phyloP scores from a whole-genome alignment of 2,329 filamentous ascomycete genomes.

The Dissoconium aciculare region DNA sequence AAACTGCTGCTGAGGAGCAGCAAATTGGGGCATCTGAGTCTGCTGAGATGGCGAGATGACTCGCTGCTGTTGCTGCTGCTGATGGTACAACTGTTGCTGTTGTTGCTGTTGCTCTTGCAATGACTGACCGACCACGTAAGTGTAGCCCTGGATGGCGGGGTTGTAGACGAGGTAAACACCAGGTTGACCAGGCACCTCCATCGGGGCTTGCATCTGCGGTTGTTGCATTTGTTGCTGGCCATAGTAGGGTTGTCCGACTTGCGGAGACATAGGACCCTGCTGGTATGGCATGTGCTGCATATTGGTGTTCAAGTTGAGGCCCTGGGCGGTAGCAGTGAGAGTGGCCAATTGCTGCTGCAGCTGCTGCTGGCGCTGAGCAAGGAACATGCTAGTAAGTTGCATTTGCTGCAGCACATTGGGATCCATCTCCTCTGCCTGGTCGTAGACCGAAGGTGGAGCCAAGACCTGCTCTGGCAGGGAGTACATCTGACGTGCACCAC shows the following conservation, averaged over 20 bases:
- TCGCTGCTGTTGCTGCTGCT: conserved; percentile 15
- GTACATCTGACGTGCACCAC: conserved; percentile 45
- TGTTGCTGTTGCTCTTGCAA: conserved; percentile 35
- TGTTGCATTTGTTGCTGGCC: conserved; percentile 55
- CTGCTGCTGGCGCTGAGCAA: conserved; percentile 87
- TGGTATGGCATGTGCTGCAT: conserved; percentile 10
- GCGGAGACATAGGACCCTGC: conserved; percentile 31
- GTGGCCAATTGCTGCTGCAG: conserved; percentile 83
- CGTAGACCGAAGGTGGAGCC: conserved; percentile 65
- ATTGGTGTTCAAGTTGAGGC: conserved; percentile 47
- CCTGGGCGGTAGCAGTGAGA: conserved; percentile 67
- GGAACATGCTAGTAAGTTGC: conserved; percentile 77
- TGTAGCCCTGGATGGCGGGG: conserved; percentile 69
- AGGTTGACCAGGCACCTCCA: conserved; percentile 52
- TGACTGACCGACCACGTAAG: conserved; percentile 60
- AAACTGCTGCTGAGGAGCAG: conserved; percentile 10
- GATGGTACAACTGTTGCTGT: conserved; percentile 29
- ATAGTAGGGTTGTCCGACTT: conserved; percentile 43
- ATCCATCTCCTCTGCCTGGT: conserved; percentile 62
- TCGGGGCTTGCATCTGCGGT: conserved; percentile 49
- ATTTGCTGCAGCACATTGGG: conserved; percentile 76
- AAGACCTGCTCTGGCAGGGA: conserved; percentile 68
- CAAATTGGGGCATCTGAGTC: conserved; percentile 12
- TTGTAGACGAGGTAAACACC: conserved; percentile 76
- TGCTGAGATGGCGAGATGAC: conserved; percentile 20